Percentiles rank a stretch among this genome's conserved stretches.
phyloP scores from a whole-genome alignment of 2,329 filamentous ascomycete genomes.

The Nothopassalora personata region DNA sequence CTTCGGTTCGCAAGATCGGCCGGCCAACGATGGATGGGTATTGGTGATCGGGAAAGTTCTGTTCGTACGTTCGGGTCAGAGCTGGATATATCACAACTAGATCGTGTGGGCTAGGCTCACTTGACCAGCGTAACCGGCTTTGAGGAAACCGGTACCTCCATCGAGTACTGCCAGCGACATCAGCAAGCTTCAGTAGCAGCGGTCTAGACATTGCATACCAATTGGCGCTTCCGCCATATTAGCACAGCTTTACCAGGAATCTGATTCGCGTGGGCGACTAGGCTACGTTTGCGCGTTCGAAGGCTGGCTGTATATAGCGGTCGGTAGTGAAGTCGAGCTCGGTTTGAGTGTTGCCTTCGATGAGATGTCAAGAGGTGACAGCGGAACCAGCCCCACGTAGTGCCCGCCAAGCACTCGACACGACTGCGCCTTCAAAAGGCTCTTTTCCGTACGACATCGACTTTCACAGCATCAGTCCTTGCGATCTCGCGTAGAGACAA shows the following conservation, averaged over 20 bases:
- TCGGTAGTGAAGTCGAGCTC: not conserved
- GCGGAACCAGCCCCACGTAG: not conserved
- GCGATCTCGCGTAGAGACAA: not conserved
- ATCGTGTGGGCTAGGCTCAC: constrained; percentile 39
- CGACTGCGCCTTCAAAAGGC: not conserved
- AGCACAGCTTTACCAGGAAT: constrained; percentile 1
- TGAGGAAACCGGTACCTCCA: constrained; percentile 98
- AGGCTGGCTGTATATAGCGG: not conserved
- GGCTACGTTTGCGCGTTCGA: not conserved
- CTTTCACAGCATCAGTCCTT: not conserved
- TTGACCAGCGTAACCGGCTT: constrained; percentile 95
- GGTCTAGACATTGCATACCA: constrained; percentile 33
- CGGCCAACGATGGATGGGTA: constrained; percentile 97
- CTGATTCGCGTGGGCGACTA: not conserved
- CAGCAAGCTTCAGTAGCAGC: constrained; percentile 14
- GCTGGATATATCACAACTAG: not conserved
- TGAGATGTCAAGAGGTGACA: not conserved
- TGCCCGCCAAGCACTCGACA: not conserved
- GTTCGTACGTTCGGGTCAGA: constrained; percentile 2
- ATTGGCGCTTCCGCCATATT: constrained; percentile 48
- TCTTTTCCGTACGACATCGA: not conserved
- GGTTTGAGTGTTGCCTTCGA: not conserved
- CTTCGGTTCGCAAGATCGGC: constrained; percentile 94
- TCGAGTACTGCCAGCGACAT: constrained; percentile 70
- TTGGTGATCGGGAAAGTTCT: constrained; percentile 99